Percentiles rank a stretch among this genome's conserved stretches.
phyloP scores from a whole-genome alignment of 1,284 basidiomycete genomes.

The Schizopora paradoxa region DNA sequence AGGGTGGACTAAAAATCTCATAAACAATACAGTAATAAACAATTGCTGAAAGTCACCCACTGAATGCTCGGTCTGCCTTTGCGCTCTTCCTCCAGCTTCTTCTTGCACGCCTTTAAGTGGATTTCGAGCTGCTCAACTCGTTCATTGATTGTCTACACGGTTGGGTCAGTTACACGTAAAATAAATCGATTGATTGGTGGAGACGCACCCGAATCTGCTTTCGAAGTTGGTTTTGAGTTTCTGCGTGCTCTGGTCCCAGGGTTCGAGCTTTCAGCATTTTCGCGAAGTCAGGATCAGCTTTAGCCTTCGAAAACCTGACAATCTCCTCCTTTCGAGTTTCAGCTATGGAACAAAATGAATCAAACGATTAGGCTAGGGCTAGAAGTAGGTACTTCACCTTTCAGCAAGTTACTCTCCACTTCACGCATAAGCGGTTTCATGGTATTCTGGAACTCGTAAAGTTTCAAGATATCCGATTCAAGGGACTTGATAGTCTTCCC shows the following conservation, averaged over 20 bases:
- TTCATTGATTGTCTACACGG: conserved; percentile 53
- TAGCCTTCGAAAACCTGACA: conserved; percentile 67
- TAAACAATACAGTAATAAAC: conserved; percentile 4
- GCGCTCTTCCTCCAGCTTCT: conserved; percentile 57
- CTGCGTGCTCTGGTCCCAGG: conserved; percentile 86
- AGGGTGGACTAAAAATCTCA: conserved; percentile 54
- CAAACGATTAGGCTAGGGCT: background rate
- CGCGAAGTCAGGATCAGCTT: conserved; percentile 71
- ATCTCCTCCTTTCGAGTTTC: conserved; percentile 73
- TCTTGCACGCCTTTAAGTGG: conserved; percentile 64
- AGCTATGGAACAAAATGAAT: conserved; percentile 36
- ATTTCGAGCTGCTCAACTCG: conserved; percentile 76
- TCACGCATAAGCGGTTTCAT: conserved; percentile 43
- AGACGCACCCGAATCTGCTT: conserved; percentile 58
- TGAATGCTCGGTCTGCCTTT: conserved; percentile 58
- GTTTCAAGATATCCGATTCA: conserved; percentile 44
- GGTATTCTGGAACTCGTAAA: conserved; percentile 40
- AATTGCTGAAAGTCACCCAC: conserved; percentile 34
- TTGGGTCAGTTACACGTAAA: conserved; percentile 9
- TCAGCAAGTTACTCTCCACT: conserved; percentile 58
- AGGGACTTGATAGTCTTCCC: conserved; percentile 43
- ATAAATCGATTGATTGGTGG: background rate
- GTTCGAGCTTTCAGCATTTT: conserved; percentile 75
- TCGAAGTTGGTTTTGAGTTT: conserved; percentile 73
- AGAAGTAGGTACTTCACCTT: conserved; percentile 40